phyloP scores from a whole-genome alignment of 108 stramenopile species.

The Nitzschia palea region DNA sequence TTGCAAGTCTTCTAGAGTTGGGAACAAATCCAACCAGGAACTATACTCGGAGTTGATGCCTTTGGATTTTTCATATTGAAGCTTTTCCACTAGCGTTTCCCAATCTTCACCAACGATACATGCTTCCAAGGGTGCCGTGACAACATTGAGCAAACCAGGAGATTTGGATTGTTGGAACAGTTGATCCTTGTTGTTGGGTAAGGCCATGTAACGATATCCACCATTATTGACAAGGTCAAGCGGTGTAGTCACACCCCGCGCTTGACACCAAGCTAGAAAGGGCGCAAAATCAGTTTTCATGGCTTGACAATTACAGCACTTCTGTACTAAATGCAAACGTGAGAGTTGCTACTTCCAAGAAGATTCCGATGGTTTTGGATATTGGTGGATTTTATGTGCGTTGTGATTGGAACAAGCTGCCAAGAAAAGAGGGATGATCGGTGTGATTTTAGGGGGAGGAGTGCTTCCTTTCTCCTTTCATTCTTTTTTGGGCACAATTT shows the following conservation, averaged over 20 bases:
- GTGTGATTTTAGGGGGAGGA: too few species aligned
- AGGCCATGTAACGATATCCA: slow-evolving; percentile 43
- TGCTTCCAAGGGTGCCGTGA: slow-evolving; percentile 53
- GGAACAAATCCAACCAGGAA: slow-evolving; percentile 37
- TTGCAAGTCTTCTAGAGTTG: slow-evolving; percentile 33
- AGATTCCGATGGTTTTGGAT: too few species aligned
- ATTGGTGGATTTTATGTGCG: too few species aligned
- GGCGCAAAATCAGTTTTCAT: slow-evolving; percentile 26
- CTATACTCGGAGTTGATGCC: slow-evolving; percentile 59
- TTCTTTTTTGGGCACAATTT: background rate
- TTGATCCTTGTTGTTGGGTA: slow-evolving; percentile 19
- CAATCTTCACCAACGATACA: slow-evolving; percentile 59
- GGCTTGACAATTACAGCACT: too few species aligned
- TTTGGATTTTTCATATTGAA: slow-evolving; percentile 51
- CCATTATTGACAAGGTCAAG: slow-evolving; percentile 43
- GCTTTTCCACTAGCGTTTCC: slow-evolving; percentile 56
- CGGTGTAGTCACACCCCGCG: slow-evolving; percentile 56
- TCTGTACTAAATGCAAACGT: too few species aligned
- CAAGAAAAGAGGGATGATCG: too few species aligned
- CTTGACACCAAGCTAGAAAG: slow-evolving; percentile 65
- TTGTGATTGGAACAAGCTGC: too few species aligned
- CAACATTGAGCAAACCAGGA: slow-evolving; percentile 21
- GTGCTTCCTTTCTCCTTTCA: background rate
- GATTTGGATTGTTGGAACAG: slow-evolving; percentile 21
- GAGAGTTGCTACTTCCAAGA: too few species aligned